Evolutionary conservation across 768 basidiomycete species (phyloP), one percentile per base, ranked within the genome.

Genomic region (Pleurotus sapidus): DNA sequence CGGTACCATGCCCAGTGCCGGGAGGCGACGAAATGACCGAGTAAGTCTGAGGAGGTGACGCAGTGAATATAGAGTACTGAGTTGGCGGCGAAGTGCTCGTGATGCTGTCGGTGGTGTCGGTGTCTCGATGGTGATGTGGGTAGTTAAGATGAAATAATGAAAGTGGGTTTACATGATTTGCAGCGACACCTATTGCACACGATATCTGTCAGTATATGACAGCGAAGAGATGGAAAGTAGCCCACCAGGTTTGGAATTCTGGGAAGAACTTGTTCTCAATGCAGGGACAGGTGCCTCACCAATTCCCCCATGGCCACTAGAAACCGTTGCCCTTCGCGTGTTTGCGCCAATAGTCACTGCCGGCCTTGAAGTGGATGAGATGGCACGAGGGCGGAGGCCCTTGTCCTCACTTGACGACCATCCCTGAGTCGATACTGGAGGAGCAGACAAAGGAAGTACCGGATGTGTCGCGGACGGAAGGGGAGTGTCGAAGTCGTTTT

Each of bases 241-340:
- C 27, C 8, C 42, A 54, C 51, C 51, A 40, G 51, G 18, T 30
- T 54, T 54, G 37, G 43, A 11, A n/a, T 48, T 20, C 43, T 45
- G 43, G 43, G n/a, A 17, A n/a, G 43, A 45, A 25, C n/a, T 49
- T 60, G 67, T 65, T 56, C 68, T 72, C 5, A 60, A 65, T 34
- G 60, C 73, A 9, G 72, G 82, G 48, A 69, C 69, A 3, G 89
- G 90, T 0, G 86, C 81, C 59, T 87, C 85, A 25, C 88, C 88
- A 18, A 91, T 79, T 23, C 84, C 88, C 27, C 84, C 86, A 4
- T 77, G 80, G 0, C 59, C 63, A 24, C 70, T 69, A 5, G 76
- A 71, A 49, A 73, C 63, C 1, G 72, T 72, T 5, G 78, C 73
- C 23, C 74, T 72, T 15, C 72, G 69, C 6, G 65, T 23, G n/a